Percentiles rank a stretch among this genome's conserved stretches.
Evolutionary conservation across 305 asterid genomes (phyloP).

Genomic region (Plantago lanceolata): DNA sequence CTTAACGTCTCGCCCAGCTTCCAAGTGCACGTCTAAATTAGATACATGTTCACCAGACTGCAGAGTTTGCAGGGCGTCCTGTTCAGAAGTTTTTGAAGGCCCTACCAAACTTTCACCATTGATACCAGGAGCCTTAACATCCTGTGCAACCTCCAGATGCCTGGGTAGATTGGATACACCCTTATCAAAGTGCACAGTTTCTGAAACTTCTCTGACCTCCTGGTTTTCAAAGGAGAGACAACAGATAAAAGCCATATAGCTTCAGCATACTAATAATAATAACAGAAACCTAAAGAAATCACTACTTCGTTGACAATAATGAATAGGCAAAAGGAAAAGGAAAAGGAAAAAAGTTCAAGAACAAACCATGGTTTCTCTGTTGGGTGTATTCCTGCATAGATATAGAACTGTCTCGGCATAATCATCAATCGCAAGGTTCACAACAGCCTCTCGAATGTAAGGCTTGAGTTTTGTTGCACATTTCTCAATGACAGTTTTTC

Average conservation of each 20-base stretch:
- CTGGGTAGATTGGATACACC: slow-evolving; percentile 19
- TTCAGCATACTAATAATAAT: slow-evolving; percentile 10
- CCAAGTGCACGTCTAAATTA: slow-evolving; percentile 24
- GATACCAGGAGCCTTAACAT: slow-evolving; percentile 15
- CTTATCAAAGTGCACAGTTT: not conserved
- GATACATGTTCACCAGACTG: not conserved
- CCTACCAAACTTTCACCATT: not conserved
- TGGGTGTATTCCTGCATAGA: slow-evolving; percentile 38
- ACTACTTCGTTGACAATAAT: not conserved
- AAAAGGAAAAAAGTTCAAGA: slow-evolving; percentile 12
- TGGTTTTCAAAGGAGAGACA: slow-evolving; percentile 18
- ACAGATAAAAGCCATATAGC: not conserved
- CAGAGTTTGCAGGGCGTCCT: slow-evolving; percentile 1
- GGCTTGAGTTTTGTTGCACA: slow-evolving; percentile 48
- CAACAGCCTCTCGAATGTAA: slow-evolving; percentile 46
- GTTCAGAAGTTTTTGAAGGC: slow-evolving; percentile 16
- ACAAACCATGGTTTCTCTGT: slow-evolving; percentile 40
- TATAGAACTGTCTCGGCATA: slow-evolving; percentile 48
- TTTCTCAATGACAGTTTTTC: slow-evolving; percentile 48
- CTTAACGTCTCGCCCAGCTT: slow-evolving; percentile 14
- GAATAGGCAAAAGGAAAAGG: slow-evolving; percentile 10
- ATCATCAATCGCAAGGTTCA: slow-evolving; percentile 43
- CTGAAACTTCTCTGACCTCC: slow-evolving; percentile 17
- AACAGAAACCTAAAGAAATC: not conserved
- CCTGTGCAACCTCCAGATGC: slow-evolving; percentile 18